These are phyloP conservation scores for Carex scoparia DNA, from an alignment of 176 grass and related monocot species.

Conservation along the genomic window DNA sequence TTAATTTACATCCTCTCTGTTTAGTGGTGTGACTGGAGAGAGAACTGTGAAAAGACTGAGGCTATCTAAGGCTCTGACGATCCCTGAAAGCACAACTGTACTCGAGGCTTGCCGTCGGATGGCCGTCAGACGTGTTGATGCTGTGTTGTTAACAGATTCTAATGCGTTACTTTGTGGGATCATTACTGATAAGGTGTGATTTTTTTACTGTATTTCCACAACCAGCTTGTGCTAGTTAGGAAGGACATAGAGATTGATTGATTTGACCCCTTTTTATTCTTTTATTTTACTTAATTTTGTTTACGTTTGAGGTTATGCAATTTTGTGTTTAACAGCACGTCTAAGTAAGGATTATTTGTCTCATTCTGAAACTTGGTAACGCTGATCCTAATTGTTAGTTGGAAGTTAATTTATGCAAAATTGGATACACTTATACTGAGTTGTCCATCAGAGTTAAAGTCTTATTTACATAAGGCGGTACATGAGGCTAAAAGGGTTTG, in stretches of 20 bases:
- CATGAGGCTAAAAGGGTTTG: not conserved
- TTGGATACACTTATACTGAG: not conserved
- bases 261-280: not conserved
- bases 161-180: constrained; percentile 91
- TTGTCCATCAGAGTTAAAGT: not conserved
- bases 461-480: not conserved
- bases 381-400: not conserved
- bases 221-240: not conserved
- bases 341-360: not conserved
- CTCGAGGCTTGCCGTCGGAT: constrained; percentile 83
- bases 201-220: not conserved
- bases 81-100: constrained; percentile 71
- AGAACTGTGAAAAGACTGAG: constrained; percentile 91
- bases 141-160: constrained; percentile 86
- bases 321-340: no score
- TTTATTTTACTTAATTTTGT: not conserved
- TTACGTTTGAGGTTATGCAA: not conserved
- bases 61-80: constrained; percentile 89
- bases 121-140: constrained; percentile 66
- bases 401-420: not conserved
- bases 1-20: not conserved
- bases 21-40: constrained; percentile 45
- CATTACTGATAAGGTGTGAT: constrained; percentile 84
- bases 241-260: not conserved
- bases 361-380: not conserved